Evolutionary conservation across 1,284 basidiomycete genomes (phyloP).

Genomic region (Ceratobasidium sp.): DNA sequence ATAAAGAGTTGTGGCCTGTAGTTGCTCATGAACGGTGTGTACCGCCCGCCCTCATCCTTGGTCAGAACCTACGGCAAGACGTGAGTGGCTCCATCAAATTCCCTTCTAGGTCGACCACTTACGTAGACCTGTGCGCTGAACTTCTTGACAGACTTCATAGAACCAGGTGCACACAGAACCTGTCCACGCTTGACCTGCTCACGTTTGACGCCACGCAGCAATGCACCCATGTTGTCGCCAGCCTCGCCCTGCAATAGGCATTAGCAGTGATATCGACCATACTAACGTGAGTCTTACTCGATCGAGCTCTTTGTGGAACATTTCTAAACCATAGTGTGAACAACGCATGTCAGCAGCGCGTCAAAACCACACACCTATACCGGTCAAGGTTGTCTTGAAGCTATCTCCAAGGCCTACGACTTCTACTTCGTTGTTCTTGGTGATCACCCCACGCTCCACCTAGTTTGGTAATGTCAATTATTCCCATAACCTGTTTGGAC

Average conservation of each 20-base stretch:
- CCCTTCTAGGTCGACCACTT: slow-evolving; percentile 52
- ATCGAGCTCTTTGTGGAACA: slow-evolving; percentile 99
- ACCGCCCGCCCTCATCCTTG: slow-evolving; percentile 98
- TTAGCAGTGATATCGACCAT: background rate
- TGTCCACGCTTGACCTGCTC: slow-evolving; percentile 96
- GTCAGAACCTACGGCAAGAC: slow-evolving; percentile 74
- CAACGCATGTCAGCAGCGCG: slow-evolving; percentile 19
- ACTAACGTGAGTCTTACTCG: slow-evolving; percentile 64
- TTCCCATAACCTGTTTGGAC: background rate
- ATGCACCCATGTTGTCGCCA: slow-evolving; percentile 99
- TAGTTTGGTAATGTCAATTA: slow-evolving; percentile 53
- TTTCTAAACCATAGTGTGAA: slow-evolving; percentile 67
- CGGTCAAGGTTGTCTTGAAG: slow-evolving; percentile 95
- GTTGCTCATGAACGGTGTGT: slow-evolving; percentile 97
- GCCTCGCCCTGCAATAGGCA: slow-evolving; percentile 78
- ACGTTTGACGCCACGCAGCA: slow-evolving; percentile 97
- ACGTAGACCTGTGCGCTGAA: slow-evolving; percentile 94
- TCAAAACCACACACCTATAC: slow-evolving; percentile 74
- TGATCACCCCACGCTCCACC: slow-evolving; percentile 94
- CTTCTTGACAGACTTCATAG: slow-evolving; percentile 95
- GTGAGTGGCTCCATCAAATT: slow-evolving; percentile 30
- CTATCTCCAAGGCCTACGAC: slow-evolving; percentile 87
- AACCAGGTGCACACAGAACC: slow-evolving; percentile 88
- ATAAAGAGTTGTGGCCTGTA: slow-evolving; percentile 98
- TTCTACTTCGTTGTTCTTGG: slow-evolving; percentile 95